These are phyloP conservation scores for Lecanosticta acicola DNA, from an alignment of 2,329 filamentous ascomycete species.

Conservation along the genomic window DNA sequence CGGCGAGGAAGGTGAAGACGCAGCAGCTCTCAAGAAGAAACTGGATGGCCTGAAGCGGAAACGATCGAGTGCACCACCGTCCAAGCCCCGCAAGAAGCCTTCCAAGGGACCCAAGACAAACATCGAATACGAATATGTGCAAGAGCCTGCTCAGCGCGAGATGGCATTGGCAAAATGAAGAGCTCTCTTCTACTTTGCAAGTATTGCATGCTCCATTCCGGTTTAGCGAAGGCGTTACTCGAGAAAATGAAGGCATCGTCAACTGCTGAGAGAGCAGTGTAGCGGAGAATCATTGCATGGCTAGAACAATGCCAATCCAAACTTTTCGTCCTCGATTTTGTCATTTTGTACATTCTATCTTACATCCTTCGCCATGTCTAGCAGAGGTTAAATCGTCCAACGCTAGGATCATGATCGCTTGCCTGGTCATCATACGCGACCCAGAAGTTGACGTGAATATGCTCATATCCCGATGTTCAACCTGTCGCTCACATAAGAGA, in stretches of 20 bases:
- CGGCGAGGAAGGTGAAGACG: constrained; percentile 46
- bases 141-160: constrained; percentile 49
- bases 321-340: too few species aligned
- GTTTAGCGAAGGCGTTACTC: too few species aligned
- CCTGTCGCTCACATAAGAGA: constrained; percentile 59
- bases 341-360: too few species aligned
- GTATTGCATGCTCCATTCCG: too few species aligned
- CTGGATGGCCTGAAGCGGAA: constrained; percentile 54
- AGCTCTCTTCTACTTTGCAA: too few species aligned
- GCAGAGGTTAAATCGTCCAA: constrained; percentile 61
- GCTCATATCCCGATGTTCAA: constrained; percentile 53
- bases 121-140: constrained; percentile 74
- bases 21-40: constrained; percentile 53
- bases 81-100: constrained; percentile 55
- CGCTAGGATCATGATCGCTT: constrained; percentile 65
- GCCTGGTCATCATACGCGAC: constrained; percentile 50
- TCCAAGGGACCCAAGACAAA: constrained; percentile 58
- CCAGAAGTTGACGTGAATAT: constrained; percentile 69
- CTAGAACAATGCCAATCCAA: too few species aligned
- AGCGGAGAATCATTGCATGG: too few species aligned
- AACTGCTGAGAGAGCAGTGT: too few species aligned
- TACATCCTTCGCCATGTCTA: too few species aligned
- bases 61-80: constrained; percentile 44
- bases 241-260: too few species aligned
- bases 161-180: constrained; percentile 29